Conservation (phyloP, 2,329 filamentous ascomycete genomes). For the Sporothrix inflata region DNA sequence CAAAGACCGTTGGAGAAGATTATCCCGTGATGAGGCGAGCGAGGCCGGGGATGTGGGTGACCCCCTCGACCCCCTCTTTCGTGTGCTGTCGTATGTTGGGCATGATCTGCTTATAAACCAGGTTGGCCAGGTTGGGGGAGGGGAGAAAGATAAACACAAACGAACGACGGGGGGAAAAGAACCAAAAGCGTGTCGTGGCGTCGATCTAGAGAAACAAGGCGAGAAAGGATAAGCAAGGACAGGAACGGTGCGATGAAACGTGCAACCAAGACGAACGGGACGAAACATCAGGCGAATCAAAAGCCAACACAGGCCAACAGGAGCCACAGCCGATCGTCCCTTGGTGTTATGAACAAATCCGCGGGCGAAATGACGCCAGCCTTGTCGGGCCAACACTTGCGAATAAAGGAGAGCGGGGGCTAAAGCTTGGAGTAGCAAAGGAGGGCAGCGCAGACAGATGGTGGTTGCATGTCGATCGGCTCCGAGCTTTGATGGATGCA, state of each 20-base stretch:
- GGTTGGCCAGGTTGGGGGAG: background rate
- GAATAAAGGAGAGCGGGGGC: background rate
- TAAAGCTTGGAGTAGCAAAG: background rate
- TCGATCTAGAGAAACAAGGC: background rate
- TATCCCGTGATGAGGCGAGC: background rate
- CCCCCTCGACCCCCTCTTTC: background rate
- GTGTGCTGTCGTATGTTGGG: background rate
- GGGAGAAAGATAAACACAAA: background rate
- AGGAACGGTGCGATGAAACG: background rate
- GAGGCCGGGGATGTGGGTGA: background rate
- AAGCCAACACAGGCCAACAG: background rate
- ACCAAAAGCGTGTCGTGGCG: background rate
- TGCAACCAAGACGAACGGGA: background rate
- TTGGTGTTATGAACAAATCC: slow-evolving; percentile 24
- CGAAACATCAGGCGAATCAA: background rate
- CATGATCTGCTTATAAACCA: slow-evolving; percentile 14
- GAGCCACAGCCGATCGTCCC: background rate
- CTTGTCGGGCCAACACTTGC: background rate
- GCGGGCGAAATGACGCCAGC: slow-evolving; percentile 25
- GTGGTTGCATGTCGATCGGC: background rate
- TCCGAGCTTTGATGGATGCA: background rate
- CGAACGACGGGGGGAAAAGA: background rate
- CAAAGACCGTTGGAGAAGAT: background rate
- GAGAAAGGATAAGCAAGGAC: background rate
- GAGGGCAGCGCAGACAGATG: background rate